Evolutionary conservation across 73 alveolate species (phyloP).

Genomic region (Uronychia binucleata): DNA sequence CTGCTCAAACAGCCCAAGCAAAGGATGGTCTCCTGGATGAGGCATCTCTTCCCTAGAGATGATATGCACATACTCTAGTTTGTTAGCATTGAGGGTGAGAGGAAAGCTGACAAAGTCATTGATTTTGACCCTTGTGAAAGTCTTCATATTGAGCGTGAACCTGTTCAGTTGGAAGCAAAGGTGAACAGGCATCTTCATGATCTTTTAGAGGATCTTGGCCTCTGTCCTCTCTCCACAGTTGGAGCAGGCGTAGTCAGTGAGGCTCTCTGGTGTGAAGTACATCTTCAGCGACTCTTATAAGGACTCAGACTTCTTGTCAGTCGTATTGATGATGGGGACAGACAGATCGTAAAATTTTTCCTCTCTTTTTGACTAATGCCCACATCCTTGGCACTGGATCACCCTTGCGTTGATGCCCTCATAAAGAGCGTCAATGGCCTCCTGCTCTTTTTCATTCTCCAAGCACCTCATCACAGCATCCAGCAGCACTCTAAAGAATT

Average conservation of each 20-base stretch:
- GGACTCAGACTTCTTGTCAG: conserved; percentile 79
- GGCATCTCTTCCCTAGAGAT: conserved; percentile 58
- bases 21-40: conserved; percentile 11
- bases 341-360: conserved; percentile 88
- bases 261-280: conserved; percentile 87
- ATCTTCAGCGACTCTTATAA: conserved; percentile 88
- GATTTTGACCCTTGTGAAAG: conserved; percentile 76
- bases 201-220: conserved; percentile 83
- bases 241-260: conserved; percentile 86
- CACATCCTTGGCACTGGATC: conserved; percentile 89
- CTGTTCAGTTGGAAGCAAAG: conserved; percentile 83
- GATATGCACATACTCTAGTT: neutral
- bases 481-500: conserved; percentile 92
- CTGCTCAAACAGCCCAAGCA: neutral
- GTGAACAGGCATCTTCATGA: conserved; percentile 75
- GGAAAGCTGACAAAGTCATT: conserved; percentile 85
- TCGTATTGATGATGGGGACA: conserved; percentile 91
- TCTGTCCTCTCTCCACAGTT: conserved; percentile 86
- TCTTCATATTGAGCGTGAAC: conserved; percentile 81
- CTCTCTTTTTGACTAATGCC: conserved; percentile 71
- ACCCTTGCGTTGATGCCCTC: conserved; percentile 74
- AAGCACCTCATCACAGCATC: conserved; percentile 89
- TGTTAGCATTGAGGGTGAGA: conserved; percentile 46
- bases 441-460: conserved; percentile 61
- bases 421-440: conserved; percentile 79